A percentile compares a stretch with the other conserved stretches of the same genome.
phyloP scores from a whole-genome alignment of 1,284 basidiomycete genomes.

The Ustilago hordei region DNA sequence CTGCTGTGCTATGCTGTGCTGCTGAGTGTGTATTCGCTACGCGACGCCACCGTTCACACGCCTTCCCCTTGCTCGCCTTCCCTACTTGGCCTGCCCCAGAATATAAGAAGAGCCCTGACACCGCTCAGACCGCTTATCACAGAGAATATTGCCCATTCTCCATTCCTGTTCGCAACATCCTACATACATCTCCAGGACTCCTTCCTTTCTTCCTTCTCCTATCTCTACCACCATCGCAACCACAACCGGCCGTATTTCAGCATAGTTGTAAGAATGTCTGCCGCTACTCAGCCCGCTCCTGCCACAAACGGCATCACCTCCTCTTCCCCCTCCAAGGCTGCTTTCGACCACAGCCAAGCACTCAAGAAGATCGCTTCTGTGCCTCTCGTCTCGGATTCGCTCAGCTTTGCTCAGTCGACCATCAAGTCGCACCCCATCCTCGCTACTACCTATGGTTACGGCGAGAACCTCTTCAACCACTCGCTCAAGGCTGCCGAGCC shows the following conservation, averaged over 20 bases:
- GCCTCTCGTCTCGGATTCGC: slow-evolving; percentile 62
- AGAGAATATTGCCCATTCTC: neutral
- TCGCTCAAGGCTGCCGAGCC: slow-evolving; percentile 60
- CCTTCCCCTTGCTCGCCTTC: neutral
- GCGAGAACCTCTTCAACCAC: slow-evolving; percentile 53
- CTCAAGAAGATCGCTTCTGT: slow-evolving; percentile 57
- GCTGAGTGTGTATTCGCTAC: slow-evolving; percentile 4
- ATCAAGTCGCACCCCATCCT: slow-evolving; percentile 60
- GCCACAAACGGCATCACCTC: slow-evolving; percentile 39
- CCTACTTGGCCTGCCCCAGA: slow-evolving; percentile 4
- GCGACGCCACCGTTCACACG: slow-evolving; percentile 4
- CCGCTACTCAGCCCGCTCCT: slow-evolving; percentile 49
- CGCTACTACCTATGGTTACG: slow-evolving; percentile 57
- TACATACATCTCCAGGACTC: neutral
- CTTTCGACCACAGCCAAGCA: slow-evolving; percentile 55
- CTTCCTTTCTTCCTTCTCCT: neutral
- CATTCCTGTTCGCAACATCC: slow-evolving; percentile 4
- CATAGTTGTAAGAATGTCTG: slow-evolving; percentile 30
- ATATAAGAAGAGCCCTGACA: slow-evolving; percentile 10
- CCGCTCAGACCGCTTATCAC: neutral
- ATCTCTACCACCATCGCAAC: neutral
- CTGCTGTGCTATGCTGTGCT: slow-evolving; percentile 5
- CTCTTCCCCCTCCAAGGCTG: slow-evolving; percentile 41
- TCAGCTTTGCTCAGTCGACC: slow-evolving; percentile 60
- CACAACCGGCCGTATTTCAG: neutral